Percentiles rank a stretch among this genome's conserved stretches.
Evolutionary conservation across 495 filamentous ascomycete genomes (phyloP).

Genomic region (Viridothelium virens): DNA sequence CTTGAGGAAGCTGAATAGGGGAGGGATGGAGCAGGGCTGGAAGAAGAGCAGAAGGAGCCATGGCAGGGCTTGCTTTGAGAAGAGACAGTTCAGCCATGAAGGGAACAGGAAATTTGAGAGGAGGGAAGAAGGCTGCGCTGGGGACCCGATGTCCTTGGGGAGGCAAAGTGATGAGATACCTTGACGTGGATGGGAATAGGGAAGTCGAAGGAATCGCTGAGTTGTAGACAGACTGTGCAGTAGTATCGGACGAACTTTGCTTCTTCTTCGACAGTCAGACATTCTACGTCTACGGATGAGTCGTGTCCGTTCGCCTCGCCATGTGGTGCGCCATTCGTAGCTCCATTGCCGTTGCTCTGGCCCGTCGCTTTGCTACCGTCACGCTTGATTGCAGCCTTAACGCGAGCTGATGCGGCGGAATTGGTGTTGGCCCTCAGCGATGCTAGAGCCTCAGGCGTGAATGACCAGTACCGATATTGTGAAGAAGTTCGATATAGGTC

Average conservation of each 20-base stretch:
- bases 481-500: conserved; percentile 84
- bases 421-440: conserved; percentile 70
- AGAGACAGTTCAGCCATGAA: no score
- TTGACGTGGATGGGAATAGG: conserved; percentile 74
- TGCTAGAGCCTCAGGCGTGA: conserved; percentile 62
- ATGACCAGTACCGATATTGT: conserved; percentile 91
- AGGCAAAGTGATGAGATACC: conserved; percentile 36
- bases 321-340: conserved; percentile 18
- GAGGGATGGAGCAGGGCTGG: background rate
- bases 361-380: conserved; percentile 30
- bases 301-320: conserved; percentile 7
- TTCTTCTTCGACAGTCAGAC: conserved; percentile 74
- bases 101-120: background rate
- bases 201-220: conserved; percentile 68
- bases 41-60: no score
- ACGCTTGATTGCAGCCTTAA: conserved; percentile 54
- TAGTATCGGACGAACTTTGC: conserved; percentile 71
- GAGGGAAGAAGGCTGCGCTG: background rate
- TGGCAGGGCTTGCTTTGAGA: no score
- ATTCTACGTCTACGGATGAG: conserved; percentile 54
- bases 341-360: conserved; percentile 17
- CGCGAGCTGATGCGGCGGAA: conserved; percentile 58
- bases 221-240: conserved; percentile 61
- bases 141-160: no score
- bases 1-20: background rate